Evolutionary conservation across 768 basidiomycete species (phyloP), one percentile per base, ranked within the genome.

Genomic region (Pisolithus marmoratus): DNA sequence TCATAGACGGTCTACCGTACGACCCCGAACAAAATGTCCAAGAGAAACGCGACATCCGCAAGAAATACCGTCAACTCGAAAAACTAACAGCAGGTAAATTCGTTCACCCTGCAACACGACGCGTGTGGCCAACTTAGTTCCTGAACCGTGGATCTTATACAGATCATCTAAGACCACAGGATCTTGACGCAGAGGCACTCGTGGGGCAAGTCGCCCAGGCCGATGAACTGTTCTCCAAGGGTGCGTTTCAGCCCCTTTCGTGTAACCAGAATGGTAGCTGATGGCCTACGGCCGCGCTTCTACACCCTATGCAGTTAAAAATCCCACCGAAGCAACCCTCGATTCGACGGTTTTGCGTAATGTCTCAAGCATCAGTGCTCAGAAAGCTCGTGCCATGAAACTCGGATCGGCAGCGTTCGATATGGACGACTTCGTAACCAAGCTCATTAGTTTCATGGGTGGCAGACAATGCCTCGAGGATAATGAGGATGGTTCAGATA

Each of bases 311-410:
- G 37, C 54, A 86, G 89, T 93, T 51, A 82, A 82, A 64, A 85
- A 83, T 19, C 87, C 93, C 0, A 84, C 87, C 48, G 92, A 96
- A 61, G 94, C 95, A 4, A 85, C 90, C 0, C 78, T 97, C 11
- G 96, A 98, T 67, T 93, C 95, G 0, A 76, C 79, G 38, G 77
- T 94, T 22, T 79, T 98, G 24, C 69, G 88, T 2, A 80, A 83
- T 63, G 83, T 87, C 11, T 85, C 90, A 3, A 85, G 82, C 54
- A 81, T 91, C 59, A 83, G 87, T 41, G 85, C 90, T 2, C 84
- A 85, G 58, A 87, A 94, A 64, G 94, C 94, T n/a, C 87, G 90
- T 27, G 84, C 84, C 27, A 85, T 95, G 82, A 93, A 90, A 66
- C 82, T 90, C 0, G 91, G 90, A 49, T 81, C 82, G 0, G 88